phyloP scores from a whole-genome alignment of 129 eudicot genomes.

The Chrysanthemum lavandulifolium region DNA sequence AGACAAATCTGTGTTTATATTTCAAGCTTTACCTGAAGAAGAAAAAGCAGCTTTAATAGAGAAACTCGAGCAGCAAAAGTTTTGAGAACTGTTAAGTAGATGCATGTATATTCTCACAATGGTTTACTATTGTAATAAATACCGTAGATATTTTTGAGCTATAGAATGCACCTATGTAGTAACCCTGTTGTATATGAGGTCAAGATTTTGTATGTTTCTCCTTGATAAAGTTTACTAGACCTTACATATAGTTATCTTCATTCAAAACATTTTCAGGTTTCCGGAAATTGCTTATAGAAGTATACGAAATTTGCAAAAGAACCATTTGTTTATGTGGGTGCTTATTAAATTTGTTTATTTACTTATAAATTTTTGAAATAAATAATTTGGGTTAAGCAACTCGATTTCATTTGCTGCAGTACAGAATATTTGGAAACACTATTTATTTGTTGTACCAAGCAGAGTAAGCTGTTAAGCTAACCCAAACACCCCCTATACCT shows the following conservation, averaged over 20 bases:
- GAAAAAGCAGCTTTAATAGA: conserved; percentile 59
- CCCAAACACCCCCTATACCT: too few species aligned
- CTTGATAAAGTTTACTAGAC: neutral
- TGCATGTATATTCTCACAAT: conserved; percentile 1
- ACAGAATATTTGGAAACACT: too few species aligned
- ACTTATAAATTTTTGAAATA: too few species aligned
- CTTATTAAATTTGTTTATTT: too few species aligned
- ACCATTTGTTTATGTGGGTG: too few species aligned
- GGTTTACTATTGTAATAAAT: conserved; percentile 16
- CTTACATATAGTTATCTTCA: neutral
- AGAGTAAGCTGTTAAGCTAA: too few species aligned
- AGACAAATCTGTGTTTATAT: conserved; percentile 90
- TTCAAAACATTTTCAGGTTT: neutral
- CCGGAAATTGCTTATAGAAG: neutral
- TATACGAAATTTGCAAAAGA: too few species aligned
- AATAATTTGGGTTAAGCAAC: too few species aligned
- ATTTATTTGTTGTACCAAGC: too few species aligned
- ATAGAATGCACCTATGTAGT: conserved; percentile 4
- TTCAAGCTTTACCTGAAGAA: conserved; percentile 73
- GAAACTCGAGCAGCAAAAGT: conserved; percentile 60
- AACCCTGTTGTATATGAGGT: neutral
- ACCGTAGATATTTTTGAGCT: conserved; percentile 21
- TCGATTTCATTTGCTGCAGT: too few species aligned
- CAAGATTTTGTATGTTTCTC: neutral
- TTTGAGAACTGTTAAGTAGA: neutral